Evolutionary conservation across 2,329 filamentous ascomycete species (phyloP), one percentile per base, ranked within the genome.

Genomic region (Tolypocladium tropicale): DNA sequence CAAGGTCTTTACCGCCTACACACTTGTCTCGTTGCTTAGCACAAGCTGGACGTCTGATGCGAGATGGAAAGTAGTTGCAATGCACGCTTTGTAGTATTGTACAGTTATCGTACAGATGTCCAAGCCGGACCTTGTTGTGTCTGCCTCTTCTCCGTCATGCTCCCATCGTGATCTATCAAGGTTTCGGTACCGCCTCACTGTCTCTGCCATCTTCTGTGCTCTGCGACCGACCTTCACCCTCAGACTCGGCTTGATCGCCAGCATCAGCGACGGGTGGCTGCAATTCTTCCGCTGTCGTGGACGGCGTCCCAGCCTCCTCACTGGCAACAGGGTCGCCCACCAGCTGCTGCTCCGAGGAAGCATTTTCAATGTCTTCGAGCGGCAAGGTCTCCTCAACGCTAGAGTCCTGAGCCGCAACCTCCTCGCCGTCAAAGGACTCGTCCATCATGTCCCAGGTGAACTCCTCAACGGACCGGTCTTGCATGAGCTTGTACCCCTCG

Each of bases 401-500:
- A 14, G 33, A 11, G 32, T 43, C 16, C 14, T 25, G 32, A 5
- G 25, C n/a, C 21, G 21, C 21, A 6, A n/a, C 10, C 39, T 62
- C 64, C n/a, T 65, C 63, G 6, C 58, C 58, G 4, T 51, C 48
- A 12, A 64, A 58, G 23, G 59, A 56, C 28, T 63, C 58, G 7
- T 64, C 65, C 28, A 65, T 62, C 50, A 67, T 59, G 53, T 68
- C 58, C 56, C 63, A 62, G 43, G 56, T 64, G 51, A 64, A 63
- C 51, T 65, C 61, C 32, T 70, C 67, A 5, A 59, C 59, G 30
- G 63, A 62, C 2, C 60, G 61, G 32, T 60, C 57, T 59, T 65
- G 63, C 58, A 69, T 61, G 10, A 63, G 58, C 50, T 61, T 58
- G 58, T 65, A 57, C n/a, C 70, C 70, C 21, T 67, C 60, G n/a